Conservation (phyloP, 2,329 filamentous ascomycete species). For the Talaromyces funiculosus region DNA sequence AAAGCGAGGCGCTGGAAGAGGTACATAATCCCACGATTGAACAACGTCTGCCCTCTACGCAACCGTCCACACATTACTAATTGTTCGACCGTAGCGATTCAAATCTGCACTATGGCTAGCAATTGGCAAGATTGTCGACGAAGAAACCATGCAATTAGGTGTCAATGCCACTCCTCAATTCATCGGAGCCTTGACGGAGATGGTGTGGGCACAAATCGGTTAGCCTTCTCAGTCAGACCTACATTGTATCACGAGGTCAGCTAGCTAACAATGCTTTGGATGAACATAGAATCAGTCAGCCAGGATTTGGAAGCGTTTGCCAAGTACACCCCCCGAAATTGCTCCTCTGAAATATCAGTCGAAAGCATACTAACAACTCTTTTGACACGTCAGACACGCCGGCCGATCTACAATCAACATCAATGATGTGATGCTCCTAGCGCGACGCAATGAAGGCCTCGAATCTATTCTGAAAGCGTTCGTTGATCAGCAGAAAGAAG, state of each 20-base stretch:
- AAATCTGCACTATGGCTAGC: constrained; percentile 82
- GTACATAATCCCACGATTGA: background rate
- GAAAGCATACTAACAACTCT: constrained; percentile 1
- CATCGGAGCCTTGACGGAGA: constrained; percentile 76
- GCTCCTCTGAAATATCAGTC: background rate
- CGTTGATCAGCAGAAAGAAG: constrained; percentile 23
- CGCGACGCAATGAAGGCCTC: constrained; percentile 79
- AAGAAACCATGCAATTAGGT: constrained; percentile 66
- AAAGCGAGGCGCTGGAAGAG: constrained; percentile 9
- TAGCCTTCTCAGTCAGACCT: constrained; percentile 22
- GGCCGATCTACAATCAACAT: constrained; percentile 73
- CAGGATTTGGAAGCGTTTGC: constrained; percentile 61
- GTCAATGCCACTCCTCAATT: constrained; percentile 89
- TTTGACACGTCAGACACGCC: constrained; percentile 61
- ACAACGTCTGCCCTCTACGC: background rate
- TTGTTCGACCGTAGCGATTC: constrained; percentile 54
- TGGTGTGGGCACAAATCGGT: constrained; percentile 86
- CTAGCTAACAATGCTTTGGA: constrained; percentile 9
- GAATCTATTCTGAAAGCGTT: constrained; percentile 60
- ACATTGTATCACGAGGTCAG: background rate
- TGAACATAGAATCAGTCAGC: constrained; percentile 45
- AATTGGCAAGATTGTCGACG: constrained; percentile 82
- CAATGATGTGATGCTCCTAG: constrained; percentile 81
- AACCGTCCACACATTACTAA: background rate
- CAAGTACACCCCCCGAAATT: constrained; percentile 32